These are phyloP conservation scores for Triangularia setosa DNA, from an alignment of 2,329 filamentous ascomycete species.

Conservation along the genomic window DNA sequence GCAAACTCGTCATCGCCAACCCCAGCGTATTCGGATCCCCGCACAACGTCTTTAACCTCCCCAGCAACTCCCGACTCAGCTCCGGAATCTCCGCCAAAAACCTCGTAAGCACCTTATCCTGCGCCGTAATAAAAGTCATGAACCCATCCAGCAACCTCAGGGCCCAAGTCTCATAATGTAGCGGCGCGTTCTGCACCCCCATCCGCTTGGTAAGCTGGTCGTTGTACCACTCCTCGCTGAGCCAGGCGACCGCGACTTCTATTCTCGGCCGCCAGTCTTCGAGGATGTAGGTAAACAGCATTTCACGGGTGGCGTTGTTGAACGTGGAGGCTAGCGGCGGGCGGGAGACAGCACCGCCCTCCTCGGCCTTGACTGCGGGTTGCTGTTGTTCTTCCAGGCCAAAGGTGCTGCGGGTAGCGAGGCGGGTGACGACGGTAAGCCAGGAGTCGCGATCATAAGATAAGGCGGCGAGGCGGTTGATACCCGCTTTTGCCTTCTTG, in stretches of 20 bases:
- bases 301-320: slow-evolving; percentile 70
- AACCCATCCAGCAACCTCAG: slow-evolving; percentile 84
- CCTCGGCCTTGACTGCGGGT: slow-evolving; percentile 53
- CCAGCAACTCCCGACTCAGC: slow-evolving; percentile 67
- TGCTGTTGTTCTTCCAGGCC: slow-evolving; percentile 50
- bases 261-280: slow-evolving; percentile 90
- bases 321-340: slow-evolving; percentile 42
- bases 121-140: slow-evolving; percentile 82
- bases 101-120: slow-evolving; percentile 84
- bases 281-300: slow-evolving; percentile 79
- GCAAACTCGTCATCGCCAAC: slow-evolving; percentile 59
- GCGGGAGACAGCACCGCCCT: slow-evolving; percentile 29
- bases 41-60: slow-evolving; percentile 65
- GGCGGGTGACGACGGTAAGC: slow-evolving; percentile 79
- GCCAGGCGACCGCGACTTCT: slow-evolving; percentile 86
- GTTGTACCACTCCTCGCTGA: slow-evolving; percentile 98
- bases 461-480: slow-evolving; percentile 79
- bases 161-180: slow-evolving; percentile 76
- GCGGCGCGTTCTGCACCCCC: slow-evolving; percentile 42
- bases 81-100: slow-evolving; percentile 90
- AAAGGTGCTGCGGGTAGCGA: slow-evolving; percentile 74
- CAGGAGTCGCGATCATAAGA: slow-evolving; percentile 84
- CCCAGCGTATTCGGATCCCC: slow-evolving; percentile 62
- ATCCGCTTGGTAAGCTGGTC: slow-evolving; percentile 53
- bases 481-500: slow-evolving; percentile 65